phyloP scores from a whole-genome alignment of 306 rosid species.

The Prosopis cineraria region DNA sequence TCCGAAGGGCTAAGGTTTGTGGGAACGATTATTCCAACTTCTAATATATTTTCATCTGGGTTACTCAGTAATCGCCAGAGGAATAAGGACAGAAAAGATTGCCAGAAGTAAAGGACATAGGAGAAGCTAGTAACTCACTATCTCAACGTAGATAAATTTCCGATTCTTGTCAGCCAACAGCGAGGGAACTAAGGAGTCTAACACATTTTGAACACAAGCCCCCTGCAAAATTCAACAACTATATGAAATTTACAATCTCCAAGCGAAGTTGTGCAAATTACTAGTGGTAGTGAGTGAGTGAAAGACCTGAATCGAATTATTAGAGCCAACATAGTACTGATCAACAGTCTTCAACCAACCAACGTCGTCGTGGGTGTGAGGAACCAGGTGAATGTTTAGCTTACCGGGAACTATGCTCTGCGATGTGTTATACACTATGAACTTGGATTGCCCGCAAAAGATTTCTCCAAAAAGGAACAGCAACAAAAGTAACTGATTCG shows the following conservation, averaged over 20 bases:
- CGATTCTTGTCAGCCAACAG: constrained; percentile 76
- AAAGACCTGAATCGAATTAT: constrained; percentile 74
- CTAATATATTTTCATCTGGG: neutral
- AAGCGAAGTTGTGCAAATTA: neutral
- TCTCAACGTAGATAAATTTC: constrained; percentile 78
- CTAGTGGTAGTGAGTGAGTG: neutral
- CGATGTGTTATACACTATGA: constrained; percentile 62
- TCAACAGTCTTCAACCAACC: constrained; percentile 91
- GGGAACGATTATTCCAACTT: neutral
- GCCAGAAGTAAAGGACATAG: neutral
- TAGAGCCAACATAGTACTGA: constrained; percentile 91
- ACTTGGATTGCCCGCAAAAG: constrained; percentile 40
- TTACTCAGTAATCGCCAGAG: neutral
- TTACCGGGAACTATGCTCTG: constrained; percentile 60
- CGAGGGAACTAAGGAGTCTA: constrained; percentile 72
- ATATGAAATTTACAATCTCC: constrained; percentile 17
- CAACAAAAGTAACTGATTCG: constrained; percentile 33
- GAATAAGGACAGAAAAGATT: constrained; percentile 12
- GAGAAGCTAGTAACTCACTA: constrained; percentile 37
- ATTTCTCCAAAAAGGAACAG: constrained; percentile 43
- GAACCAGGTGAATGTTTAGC: constrained; percentile 78
- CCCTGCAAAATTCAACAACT: constrained; percentile 44
- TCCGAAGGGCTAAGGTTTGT: neutral
- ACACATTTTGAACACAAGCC: constrained; percentile 83
- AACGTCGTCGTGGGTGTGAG: constrained; percentile 83